A percentile compares a stretch with the other conserved stretches of the same genome.
These are phyloP conservation scores for Perkinsus marinus DNA, from an alignment of 169 alveolate species.

Conservation along the genomic window DNA sequence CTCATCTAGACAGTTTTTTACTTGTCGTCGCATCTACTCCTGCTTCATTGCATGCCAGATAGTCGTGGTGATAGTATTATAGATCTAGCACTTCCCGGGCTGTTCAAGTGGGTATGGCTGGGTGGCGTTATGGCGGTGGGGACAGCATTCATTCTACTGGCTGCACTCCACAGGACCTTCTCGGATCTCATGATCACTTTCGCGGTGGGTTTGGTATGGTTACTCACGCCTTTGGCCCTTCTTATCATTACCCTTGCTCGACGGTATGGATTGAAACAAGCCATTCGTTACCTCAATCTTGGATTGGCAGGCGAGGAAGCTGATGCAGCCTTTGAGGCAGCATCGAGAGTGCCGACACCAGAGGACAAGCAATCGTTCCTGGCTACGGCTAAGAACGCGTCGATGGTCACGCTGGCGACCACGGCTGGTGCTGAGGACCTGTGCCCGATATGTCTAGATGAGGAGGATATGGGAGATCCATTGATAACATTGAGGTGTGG, in stretches of 20 bases:
- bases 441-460: not conserved
- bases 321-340: not conserved
- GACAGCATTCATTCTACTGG: not conserved
- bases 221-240: not conserved
- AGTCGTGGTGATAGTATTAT: not conserved
- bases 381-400: not conserved
- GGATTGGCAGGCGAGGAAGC: not conserved
- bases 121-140: not conserved
- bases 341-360: not conserved
- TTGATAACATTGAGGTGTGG: not conserved
- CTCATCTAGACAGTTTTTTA: not conserved
- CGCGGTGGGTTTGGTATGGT: not conserved
- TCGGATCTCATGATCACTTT: not conserved
- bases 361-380: not conserved
- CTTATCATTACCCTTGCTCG: not conserved
- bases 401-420: not conserved
- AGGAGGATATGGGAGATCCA: not conserved
- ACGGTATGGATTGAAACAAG: not conserved
- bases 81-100: not conserved
- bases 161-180: not conserved
- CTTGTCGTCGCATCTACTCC: not conserved
- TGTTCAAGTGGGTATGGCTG: not conserved
- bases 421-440: not conserved
- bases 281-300: not conserved
- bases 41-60: not conserved